Evolutionary conservation across 2,329 filamentous ascomycete species (phyloP), one percentile per base, ranked within the genome.

Genomic region (Stachybotrys echinatus): DNA sequence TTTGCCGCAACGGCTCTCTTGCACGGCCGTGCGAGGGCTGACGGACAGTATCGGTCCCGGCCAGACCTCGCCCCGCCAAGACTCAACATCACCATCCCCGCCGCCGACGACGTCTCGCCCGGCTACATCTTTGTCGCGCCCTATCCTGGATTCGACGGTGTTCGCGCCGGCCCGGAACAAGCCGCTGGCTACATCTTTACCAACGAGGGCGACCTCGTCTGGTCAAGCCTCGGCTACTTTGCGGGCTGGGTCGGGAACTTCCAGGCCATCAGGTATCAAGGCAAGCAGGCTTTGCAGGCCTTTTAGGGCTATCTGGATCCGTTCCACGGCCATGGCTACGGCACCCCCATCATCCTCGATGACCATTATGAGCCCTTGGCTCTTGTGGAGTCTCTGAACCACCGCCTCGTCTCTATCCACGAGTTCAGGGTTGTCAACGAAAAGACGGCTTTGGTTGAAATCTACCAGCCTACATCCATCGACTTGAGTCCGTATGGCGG

Each of bases 371-470:
- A 80, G 58, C 75, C 73, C 0, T 71, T 81, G 49, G 68, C 69
- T 3, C 73, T 77, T 55, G 63, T 82, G 6, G 69, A 74, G 2
- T 75, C 75, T 10, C 71, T 72, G 0, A 72, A 74, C 45, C 74
- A 78, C 54, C 71, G 70, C 52, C 55, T 77, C n/a, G 67, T 69
- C 6, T 73, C 75, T 49, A 73, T 75, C 58, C 78, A 81, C 52
- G 78, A 82, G 58, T 79, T 81, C 48, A 68, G 73, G 38, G 65
- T 81, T n/a, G 62, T 80, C 43, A 65, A 76, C 52, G 77, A 75
- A 49, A 64, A 75, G 51, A 79, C 77, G 1, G 77, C 72, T 0
- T 58, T 81, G 40, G 73, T 81, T 23, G 70, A 78, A 53, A 70
- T 77, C n/a, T 78, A 79, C 49, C 70, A 79, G 52, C 75, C 76